Evolutionary conservation across 192 early-diverging fungal genomes (phyloP), one percentile per base, ranked within the genome.

Genomic region (Cladochytrium replicatum): DNA sequence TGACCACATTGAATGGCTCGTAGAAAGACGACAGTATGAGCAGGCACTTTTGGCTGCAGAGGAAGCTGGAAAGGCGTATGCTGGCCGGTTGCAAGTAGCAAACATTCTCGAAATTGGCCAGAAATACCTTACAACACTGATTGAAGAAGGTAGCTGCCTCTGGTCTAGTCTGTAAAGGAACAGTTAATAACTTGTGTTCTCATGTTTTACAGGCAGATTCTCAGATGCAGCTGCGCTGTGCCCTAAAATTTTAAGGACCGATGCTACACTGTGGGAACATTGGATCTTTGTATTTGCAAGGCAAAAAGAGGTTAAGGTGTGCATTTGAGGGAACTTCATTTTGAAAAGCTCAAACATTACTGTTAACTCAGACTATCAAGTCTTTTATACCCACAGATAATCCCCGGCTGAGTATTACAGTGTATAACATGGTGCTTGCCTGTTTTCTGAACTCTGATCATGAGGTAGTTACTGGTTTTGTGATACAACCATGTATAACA

Each of bases 1-100:
- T 29, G 96, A 99, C 64, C 93, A 93, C 55, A 80, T 99, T 40
- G 81, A 89, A 40, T 99, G 91, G 89, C 68, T 96, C 13, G 61
- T 85, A n/a, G 87, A 89, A 31, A 72, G 84, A 21, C 71, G 69
- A 22, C 58, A 75, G 37, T 96, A 91, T 54, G 81, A 72, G 11
- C 88, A 90, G 58, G 93, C 92, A 0, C 52, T 99, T 7, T 47
- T 50, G 0, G 77, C 82, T 34, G 81, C 70, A 6, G 84, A 86
- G 4, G 57, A 46, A 11, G 76, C 71, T 62, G 75, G 57, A 46
- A 57, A 58, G 68, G 30, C 31, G 3, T 51, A 62, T 41, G 55
- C 49, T 26, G 64, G 67, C 7, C 50, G 54, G 8, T 27, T 67
- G 34, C 40, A 49, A 8, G 69, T 73, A 7, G 38, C 63, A 47